Conservation (phyloP, 2,329 filamentous ascomycete genomes). For the Acarospora socialis region DNA sequence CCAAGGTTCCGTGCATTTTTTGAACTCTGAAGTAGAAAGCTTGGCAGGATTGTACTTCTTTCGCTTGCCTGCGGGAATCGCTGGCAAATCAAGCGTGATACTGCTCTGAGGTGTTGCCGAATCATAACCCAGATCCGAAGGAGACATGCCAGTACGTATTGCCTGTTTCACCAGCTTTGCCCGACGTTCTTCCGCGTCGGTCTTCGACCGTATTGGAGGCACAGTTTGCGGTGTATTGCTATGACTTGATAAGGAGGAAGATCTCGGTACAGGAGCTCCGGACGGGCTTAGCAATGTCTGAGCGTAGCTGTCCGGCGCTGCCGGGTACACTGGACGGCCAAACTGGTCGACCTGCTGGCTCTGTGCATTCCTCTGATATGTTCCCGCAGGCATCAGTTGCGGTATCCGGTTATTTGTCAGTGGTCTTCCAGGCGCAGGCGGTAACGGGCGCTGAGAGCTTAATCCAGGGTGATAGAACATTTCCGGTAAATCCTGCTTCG, state of each 20-base stretch:
- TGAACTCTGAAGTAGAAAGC: conserved; percentile 65
- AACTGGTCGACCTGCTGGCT: conserved; percentile 28
- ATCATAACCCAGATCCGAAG: conserved; percentile 13
- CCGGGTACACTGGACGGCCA: conserved; percentile 23
- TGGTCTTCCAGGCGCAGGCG: conserved; percentile 47
- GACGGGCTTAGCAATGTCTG: conserved; percentile 27
- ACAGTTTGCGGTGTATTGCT: conserved; percentile 65
- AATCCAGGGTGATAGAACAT: conserved; percentile 89
- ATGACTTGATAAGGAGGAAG: conserved; percentile 70
- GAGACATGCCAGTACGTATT: conserved; percentile 9
- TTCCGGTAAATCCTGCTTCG: conserved; percentile 64
- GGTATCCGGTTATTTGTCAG: conserved; percentile 32
- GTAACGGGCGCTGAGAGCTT: conserved; percentile 42
- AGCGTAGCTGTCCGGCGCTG: conserved; percentile 38
- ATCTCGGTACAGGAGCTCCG: conserved; percentile 45
- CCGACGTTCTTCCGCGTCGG: conserved; percentile 64
- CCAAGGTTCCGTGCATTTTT: conserved; percentile 80
- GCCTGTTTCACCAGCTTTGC: conserved; percentile 32
- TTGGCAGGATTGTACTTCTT: conserved; percentile 79
- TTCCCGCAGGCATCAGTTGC: conserved; percentile 39
- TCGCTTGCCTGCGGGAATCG: conserved; percentile 62
- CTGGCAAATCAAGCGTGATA: conserved; percentile 67
- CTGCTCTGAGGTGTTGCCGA: conserved; percentile 15
- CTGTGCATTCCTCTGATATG: conserved; percentile 40
- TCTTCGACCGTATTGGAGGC: conserved; percentile 81